Conservation (phyloP, 2,329 filamentous ascomycete species). For the Aspergillus floridensis region DNA sequence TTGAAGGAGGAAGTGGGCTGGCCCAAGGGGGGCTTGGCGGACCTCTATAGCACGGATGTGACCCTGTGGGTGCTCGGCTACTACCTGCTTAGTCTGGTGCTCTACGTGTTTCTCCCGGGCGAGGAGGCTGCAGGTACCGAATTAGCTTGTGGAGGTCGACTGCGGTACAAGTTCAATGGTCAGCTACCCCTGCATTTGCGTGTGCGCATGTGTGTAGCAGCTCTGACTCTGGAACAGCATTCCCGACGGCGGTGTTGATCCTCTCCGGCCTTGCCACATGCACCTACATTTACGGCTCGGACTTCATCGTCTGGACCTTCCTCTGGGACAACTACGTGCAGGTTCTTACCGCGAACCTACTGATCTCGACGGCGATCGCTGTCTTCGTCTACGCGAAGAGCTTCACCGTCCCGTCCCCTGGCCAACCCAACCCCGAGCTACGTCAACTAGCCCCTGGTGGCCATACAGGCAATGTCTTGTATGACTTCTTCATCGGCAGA, state of each 20-base stretch:
- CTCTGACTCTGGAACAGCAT: constrained; percentile 53
- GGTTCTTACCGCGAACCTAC: constrained; percentile 76
- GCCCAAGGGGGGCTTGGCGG: constrained; percentile 67
- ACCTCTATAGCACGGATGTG: constrained; percentile 67
- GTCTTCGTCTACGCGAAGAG: constrained; percentile 78
- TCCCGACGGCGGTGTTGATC: constrained; percentile 71
- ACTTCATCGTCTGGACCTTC: constrained; percentile 88
- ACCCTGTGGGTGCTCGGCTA: constrained; percentile 72
- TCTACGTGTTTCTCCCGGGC: constrained; percentile 76
- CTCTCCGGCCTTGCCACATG: constrained; percentile 70
- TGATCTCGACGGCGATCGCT: constrained; percentile 71
- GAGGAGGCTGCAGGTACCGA: constrained; percentile 67
- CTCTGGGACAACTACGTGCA: constrained; percentile 89
- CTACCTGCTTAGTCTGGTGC: constrained; percentile 70
- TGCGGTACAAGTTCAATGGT: constrained; percentile 83
- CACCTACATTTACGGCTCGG: constrained; percentile 71
- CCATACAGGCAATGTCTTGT: constrained; percentile 77
- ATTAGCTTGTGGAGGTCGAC: constrained; percentile 66
- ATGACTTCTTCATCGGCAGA: constrained; percentile 95
- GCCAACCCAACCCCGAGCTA: constrained; percentile 63
- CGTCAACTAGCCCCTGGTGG: constrained; percentile 82
- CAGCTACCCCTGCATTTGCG: constrained; percentile 20
- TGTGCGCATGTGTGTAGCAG: constrained; percentile 7
- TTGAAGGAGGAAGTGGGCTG: constrained; percentile 81
- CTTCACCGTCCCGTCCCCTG: constrained; percentile 67